Evolutionary conservation across 352 stramenopile species (phyloP), one percentile per base, ranked within the genome.

Genomic region (Pythium myriotylum): DNA sequence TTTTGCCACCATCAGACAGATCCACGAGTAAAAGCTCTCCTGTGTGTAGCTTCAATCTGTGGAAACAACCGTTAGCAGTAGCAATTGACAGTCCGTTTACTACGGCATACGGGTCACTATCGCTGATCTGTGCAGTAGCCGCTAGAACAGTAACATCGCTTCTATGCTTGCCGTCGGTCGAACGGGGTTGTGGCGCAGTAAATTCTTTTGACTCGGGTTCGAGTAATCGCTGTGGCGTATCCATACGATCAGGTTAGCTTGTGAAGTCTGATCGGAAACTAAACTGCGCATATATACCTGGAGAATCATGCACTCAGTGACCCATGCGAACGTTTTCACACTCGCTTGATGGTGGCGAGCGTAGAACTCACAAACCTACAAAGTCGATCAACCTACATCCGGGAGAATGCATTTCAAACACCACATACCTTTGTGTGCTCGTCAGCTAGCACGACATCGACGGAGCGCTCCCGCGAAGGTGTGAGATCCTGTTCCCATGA

Each of bases 11-110:
- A 3, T 76, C 70, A 2, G 72, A 75, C 23, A 90, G 72, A 56
- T 94, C 86, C 1, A 78, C 81, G n/a, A 92, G 72, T 20, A 94
- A 70, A 39, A 94, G 70, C 37, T 94, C 83, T 6, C 86, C 86
- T 3, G 59, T 81, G 65, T 91, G 64, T 33, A 92, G 57, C 37
- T 89, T 89, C 12, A 91, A 54, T 12, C 50, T 79, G 4, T 64
- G 74, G 24, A 73, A 39, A 8, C 2, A 27, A 27, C 43, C 19
- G 53, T 47, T 8, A 43, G 32, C 41, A 10, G 19, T 17, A 23
- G 5, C 29, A 42, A 52, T 9, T 20, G 33, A n/a, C 45, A 20
- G 19, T 37, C 17, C 40, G 4, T 42, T 4, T 3, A 24, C 42
- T 9, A 19, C 17, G 4, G 78, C 76, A 16, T 66, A 92, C 82